phyloP scores from a whole-genome alignment of 2,329 filamentous ascomycete genomes.

The Penicillium psychrosexuale region DNA sequence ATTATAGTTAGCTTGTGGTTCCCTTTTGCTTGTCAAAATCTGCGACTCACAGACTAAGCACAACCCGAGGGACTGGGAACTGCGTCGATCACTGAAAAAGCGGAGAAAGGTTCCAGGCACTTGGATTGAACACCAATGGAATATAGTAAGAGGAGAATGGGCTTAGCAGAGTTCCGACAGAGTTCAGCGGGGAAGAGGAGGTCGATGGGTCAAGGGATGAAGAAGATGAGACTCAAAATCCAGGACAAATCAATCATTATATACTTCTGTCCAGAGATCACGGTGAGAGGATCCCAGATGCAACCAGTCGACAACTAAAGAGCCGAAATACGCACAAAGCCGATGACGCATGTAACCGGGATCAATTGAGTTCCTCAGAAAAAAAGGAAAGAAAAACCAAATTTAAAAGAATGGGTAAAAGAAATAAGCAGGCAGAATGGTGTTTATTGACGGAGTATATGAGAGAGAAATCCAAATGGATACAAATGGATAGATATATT shows the following conservation, averaged over 20 bases:
- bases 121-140: not conserved
- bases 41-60: slow-evolving; percentile 19
- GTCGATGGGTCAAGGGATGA: too few relatives aligned
- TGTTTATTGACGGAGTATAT: not conserved
- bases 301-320: not conserved
- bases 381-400: not conserved
- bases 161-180: not conserved
- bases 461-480: not conserved
- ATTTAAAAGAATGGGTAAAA: not conserved
- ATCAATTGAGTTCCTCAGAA: not conserved
- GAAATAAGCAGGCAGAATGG: not conserved
- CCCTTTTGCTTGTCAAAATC: not conserved
- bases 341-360: slow-evolving; percentile 1
- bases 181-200: not conserved
- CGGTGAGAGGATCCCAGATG: not conserved
- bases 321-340: not conserved
- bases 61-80: slow-evolving; percentile 20
- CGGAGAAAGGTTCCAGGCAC: slow-evolving; percentile 12
- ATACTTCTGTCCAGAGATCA: not conserved
- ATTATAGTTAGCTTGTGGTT: not conserved
- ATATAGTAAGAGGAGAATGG: not conserved
- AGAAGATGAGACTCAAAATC: not conserved
- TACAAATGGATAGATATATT: not conserved
- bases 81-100: slow-evolving; percentile 20
- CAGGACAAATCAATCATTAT: not conserved